These are phyloP conservation scores for Sarocladium kiliense DNA, from an alignment of 2,329 filamentous ascomycete species.

Conservation along the genomic window DNA sequence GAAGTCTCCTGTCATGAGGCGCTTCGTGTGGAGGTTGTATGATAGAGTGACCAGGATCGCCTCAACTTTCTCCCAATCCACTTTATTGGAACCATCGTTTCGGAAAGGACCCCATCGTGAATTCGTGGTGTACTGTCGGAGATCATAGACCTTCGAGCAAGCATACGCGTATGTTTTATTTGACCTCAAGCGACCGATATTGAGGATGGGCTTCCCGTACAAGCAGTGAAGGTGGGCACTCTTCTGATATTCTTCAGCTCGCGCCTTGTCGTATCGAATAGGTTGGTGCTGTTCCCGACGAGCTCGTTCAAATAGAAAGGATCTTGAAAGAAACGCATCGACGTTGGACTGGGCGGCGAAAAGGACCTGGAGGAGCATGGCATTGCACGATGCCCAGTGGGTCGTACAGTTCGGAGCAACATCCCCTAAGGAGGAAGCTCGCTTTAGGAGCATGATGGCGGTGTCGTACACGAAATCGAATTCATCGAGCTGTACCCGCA, in stretches of 20 bases:
- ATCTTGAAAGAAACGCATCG: constrained; percentile 58
- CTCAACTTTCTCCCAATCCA: constrained; percentile 80
- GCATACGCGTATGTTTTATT: constrained; percentile 53
- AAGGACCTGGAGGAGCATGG: constrained; percentile 36
- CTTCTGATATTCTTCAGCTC: constrained; percentile 46
- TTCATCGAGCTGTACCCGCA: constrained; percentile 29
- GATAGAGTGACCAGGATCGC: constrained; percentile 65
- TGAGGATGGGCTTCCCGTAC: constrained; percentile 55
- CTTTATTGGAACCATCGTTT: constrained; percentile 52
- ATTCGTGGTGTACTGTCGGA: constrained; percentile 58
- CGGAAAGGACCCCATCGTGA: constrained; percentile 69
- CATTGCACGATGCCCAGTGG: constrained; percentile 41
- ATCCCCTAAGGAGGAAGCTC: constrained; percentile 32
- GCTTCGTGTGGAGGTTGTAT: constrained; percentile 52
- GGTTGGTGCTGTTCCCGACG: constrained; percentile 29
- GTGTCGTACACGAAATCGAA: constrained; percentile 43
- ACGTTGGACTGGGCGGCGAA: constrained; percentile 45
- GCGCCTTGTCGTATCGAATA: constrained; percentile 21
- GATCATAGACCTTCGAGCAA: constrained; percentile 66
- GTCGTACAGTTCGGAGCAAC: constrained; percentile 21
- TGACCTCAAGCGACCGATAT: constrained; percentile 28
- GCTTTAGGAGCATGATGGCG: constrained; percentile 39
- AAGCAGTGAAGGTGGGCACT: constrained; percentile 68
- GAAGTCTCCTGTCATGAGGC: constrained; percentile 41
- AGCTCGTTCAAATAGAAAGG: constrained; percentile 56